Evolutionary conservation across 306 rosid species (phyloP).

Genomic region (Corylus americana): DNA sequence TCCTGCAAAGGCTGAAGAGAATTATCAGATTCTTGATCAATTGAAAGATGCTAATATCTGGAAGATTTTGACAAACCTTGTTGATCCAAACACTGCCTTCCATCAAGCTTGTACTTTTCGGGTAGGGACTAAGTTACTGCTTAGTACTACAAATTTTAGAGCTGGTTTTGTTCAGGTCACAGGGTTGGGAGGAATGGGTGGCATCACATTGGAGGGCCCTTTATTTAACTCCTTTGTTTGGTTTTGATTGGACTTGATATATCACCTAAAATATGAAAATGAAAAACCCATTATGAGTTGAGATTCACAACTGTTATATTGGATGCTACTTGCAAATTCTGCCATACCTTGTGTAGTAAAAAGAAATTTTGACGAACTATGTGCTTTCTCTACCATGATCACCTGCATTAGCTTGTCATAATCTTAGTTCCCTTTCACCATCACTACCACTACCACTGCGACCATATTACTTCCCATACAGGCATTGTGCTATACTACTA

Average conservation of each 20-base stretch:
- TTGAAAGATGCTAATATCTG: slow-evolving; percentile 92
- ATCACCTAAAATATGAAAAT: neutral
- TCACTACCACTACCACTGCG: neutral
- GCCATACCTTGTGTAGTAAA: neutral
- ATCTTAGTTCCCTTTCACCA: neutral
- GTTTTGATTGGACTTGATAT: slow-evolving; percentile 14
- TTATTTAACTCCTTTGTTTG: neutral
- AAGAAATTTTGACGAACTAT: neutral
- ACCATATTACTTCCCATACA: neutral
- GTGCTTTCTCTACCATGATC: neutral
- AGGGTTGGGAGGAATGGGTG: neutral
- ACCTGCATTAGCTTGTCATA: neutral
- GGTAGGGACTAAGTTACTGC: slow-evolving; percentile 49
- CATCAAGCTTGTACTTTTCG: slow-evolving; percentile 65
- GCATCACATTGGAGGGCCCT: neutral
- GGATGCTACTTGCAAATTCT: neutral
- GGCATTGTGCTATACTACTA: neutral
- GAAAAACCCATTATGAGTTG: neutral
- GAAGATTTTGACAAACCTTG: slow-evolving; percentile 85
- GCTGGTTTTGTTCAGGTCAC: slow-evolving; percentile 3
- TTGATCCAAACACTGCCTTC: slow-evolving; percentile 74
- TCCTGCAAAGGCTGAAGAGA: slow-evolving; percentile 81
- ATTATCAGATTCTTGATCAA: slow-evolving; percentile 82
- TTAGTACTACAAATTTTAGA: neutral
- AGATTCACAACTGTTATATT: neutral